Base-by-base conservation (phyloP, 805 yeast genomes). In the Kregervanrija delftensis region DNA sequence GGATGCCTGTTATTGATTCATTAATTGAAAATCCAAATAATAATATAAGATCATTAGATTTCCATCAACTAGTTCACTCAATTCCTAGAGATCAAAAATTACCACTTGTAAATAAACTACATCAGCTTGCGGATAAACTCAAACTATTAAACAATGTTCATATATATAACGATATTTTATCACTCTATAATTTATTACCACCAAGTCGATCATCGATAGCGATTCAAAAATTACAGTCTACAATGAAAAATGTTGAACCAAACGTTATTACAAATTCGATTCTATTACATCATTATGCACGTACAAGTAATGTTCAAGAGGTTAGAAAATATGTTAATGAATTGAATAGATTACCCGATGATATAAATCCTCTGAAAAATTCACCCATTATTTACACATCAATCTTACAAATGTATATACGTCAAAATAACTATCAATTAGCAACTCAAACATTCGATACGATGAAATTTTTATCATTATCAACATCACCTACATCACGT, bases 391-490 rank as follows among this genome's bases (percentile, higher is more conserved):
- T 81, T 1, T 80, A 79, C 51, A 72, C 83, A 3, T 76, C 77
- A 35, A 69, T 83, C 6, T 56, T 86, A 36, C 80, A 81, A 48
- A 70, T 86, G 17, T 77, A 83, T 55, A 77, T 80, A 6, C 70
- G 76, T 43, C 56, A 71, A 42, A 66, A 58, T 46, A 74, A 76
- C 44, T 77, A 71, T 48, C 60, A 68, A 13, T 79, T 83, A 49
- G 95, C 96, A 0, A 74, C 76, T 45, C 79, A 79, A 38, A 68
- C 86, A 2, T 93, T 93, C 63, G 88, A 83, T 51, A 78, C 87
- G 49, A 80, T 93, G 89, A 91, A 88, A 58, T 91, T 86, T 59
- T 61, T 83, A 52, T 79, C 93, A 1, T 56, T 69, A 4, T 66
- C 69, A 28, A 78, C 89, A 12, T 73, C 77, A 41, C 96, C 98